Conservation (phyloP, 2,329 filamentous ascomycete genomes). For the Botrytis paeoniae region DNA sequence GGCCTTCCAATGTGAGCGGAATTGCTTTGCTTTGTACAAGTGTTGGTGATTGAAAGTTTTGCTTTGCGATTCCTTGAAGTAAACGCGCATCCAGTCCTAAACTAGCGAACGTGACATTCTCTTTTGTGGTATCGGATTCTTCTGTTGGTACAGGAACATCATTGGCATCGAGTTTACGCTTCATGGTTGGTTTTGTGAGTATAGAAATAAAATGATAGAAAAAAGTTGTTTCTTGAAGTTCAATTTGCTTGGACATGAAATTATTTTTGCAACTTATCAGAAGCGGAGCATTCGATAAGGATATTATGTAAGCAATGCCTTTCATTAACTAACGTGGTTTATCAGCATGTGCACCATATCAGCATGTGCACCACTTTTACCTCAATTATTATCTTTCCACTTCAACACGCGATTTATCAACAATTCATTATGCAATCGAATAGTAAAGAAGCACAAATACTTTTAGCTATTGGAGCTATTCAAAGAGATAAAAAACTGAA, state of each 20-base stretch:
- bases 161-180: slow-evolving; percentile 59
- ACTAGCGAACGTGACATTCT: slow-evolving; percentile 60
- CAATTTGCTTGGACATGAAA: slow-evolving; percentile 9
- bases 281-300: slow-evolving; percentile 15
- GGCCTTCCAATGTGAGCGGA: slow-evolving; percentile 79
- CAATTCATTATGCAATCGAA: no score
- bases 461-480: no score
- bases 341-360: no score
- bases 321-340: no score
- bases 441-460: no score
- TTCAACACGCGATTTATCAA: no score
- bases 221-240: slow-evolving; percentile 13
- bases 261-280: slow-evolving; percentile 22
- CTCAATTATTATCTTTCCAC: no score
- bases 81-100: slow-evolving; percentile 82
- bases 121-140: slow-evolving; percentile 34
- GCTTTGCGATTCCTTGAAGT: slow-evolving; percentile 78
- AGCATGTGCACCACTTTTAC: no score
- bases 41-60: slow-evolving; percentile 84
- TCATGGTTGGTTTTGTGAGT: slow-evolving; percentile 44
- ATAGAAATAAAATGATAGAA: not conserved
- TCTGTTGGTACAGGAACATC: slow-evolving; percentile 46
- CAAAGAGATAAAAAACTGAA: no score
- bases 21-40: slow-evolving; percentile 84
- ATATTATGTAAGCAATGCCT: not conserved